Conservation (phyloP, 805 yeast genomes). For the Maudiozyma saulgeensis region DNA sequence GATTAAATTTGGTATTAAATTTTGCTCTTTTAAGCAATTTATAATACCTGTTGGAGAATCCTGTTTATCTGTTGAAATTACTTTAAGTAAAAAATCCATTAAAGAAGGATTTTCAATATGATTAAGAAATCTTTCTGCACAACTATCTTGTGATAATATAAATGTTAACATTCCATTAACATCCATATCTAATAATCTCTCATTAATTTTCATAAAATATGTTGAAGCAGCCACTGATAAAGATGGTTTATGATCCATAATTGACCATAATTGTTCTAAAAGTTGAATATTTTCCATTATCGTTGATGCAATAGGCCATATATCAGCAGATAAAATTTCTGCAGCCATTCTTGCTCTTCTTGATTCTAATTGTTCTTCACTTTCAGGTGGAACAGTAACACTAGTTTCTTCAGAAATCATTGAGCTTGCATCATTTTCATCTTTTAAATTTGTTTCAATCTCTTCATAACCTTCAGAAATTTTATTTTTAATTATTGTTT, state of each 20-base stretch:
- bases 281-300: constrained; percentile 66
- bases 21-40: constrained; percentile 62
- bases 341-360: constrained; percentile 64
- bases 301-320: constrained; percentile 87
- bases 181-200: constrained; percentile 80
- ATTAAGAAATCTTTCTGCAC: constrained; percentile 70
- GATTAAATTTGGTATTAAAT: constrained; percentile 61
- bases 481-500: background rate
- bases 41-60: constrained; percentile 83
- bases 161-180: constrained; percentile 67
- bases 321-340: constrained; percentile 81
- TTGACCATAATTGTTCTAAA: constrained; percentile 65
- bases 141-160: constrained; percentile 51
- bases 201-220: constrained; percentile 83
- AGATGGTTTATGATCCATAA: constrained; percentile 59
- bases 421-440: constrained; percentile 6
- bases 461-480: constrained; percentile 3
- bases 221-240: constrained; percentile 70
- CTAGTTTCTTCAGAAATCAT: constrained; percentile 26
- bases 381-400: constrained; percentile 29
- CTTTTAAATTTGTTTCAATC: constrained; percentile 6
- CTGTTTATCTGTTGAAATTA: constrained; percentile 86
- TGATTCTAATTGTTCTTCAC: constrained; percentile 31
- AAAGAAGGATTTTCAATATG: constrained; percentile 89
- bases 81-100: constrained; percentile 83